Evolutionary conservation across 495 filamentous ascomycete genomes (phyloP), one percentile per base, ranked within the genome.

Genomic region (Xylaria telfairii): DNA sequence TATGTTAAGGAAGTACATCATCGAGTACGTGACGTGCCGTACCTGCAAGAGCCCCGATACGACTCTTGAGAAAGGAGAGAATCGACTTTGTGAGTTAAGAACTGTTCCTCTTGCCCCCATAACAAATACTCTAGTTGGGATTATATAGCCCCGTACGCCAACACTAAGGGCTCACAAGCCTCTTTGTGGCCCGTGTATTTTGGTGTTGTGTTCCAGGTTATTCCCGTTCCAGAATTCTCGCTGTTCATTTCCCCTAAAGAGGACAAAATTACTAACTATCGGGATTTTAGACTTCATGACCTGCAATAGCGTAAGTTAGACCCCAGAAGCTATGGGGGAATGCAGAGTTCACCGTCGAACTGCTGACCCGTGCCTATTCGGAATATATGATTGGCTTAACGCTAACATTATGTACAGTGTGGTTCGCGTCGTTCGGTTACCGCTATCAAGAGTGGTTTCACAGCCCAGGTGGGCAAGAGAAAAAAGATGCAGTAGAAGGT

Each of bases 371-470:
- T 30, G 2, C 21, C 32, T 19, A 21, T 34, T n/a, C 7, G 10
- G n/a, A 39, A 47, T 39, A 26, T 26, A 24, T 32, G 46, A 54
- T 5, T n/a, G 10, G n/a, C 13, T n/a, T 28, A 24, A 24, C 57
- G 30, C 59, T 70, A 64, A 70, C 37, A 63, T n/a, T 12, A 13
- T 1, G 12, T 63, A 30, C 30, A 70, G 26, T 98, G 96, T 76
- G 93, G 93, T 65, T 94, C 91, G 65, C 89, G 95, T 79, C 92
- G 96, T 77, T 93, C 90, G 73, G 96, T 99, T 81, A 92, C 93
- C 70, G 93, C 96, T 65, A 98, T 99, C 91, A 99, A 98, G 91
- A 97, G 93, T 51, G 96, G 96, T 93, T 99, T 98, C 93, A 93
- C 93, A 77, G 93, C 93, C 80, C 94, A 97, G 83, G 92, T 99